Evolutionary conservation across 176 grass and related monocot species (phyloP), one percentile per base, ranked within the genome.

Genomic region (Saccharum spontaneum): DNA sequence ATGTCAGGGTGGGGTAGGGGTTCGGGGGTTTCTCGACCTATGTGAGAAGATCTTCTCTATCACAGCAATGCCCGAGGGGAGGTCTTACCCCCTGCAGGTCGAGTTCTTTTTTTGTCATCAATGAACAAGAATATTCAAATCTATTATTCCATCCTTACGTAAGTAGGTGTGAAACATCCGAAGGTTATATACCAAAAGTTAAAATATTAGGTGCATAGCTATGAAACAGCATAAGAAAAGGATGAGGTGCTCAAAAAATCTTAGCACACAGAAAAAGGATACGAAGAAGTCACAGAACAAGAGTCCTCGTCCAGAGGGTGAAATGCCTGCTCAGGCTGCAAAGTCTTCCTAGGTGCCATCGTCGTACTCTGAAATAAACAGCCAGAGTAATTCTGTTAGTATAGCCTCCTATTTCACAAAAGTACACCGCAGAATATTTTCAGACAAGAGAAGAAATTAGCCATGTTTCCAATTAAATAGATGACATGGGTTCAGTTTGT

Each of bases 211-310:
- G 69, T n/a, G 61, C 55, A 79, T 68, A 84, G 41, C 13, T 33
- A 37, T 28, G 55, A 48, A 74, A 59, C 36, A 48, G 61, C 44
- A 71, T 23, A 36, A 76, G 11, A 61, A 62, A 43, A 5, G 3
- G 0, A 83, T n/a, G 86, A 76, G 72, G 44, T 44, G 33, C 45
- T 17, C 43, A 23, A 81, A 20, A 73, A 48, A 24, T 40, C 16
- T 46, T 55, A 69, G 76, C 59, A 88, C 44, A n/a, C 44, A 80
- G 37, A 82, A 82, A 88, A 90, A 90, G 93, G 87, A 95, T 95
- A 92, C 90, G 90, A 95, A 60, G 92, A 92, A 86, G 93, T 75
- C 69, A 90, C 83, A 82, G 93, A 95, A 60, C 81, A 86, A 7
- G 88, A 92, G 44, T 95, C 93, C 17, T 92, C 93, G 43, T 92